Evolutionary conservation across 495 filamentous ascomycete genomes (phyloP).

Genomic region (Durotheca rogersii): DNA sequence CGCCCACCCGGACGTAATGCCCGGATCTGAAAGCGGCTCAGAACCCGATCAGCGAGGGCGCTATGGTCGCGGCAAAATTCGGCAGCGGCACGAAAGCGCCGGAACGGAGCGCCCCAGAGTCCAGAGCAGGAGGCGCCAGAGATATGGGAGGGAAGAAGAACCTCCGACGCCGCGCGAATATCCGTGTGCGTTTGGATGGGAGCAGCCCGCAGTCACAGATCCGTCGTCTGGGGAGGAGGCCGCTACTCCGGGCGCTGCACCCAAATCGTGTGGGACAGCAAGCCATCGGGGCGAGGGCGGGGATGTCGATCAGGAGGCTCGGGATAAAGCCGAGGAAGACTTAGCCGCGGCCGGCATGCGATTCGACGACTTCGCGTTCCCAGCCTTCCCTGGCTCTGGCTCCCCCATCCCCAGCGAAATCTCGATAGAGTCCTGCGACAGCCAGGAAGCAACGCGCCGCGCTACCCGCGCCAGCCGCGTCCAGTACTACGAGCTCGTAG

Average conservation of each 20-base stretch:
- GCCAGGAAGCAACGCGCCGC: conserved; percentile 2
- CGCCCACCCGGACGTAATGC: conserved; percentile 77
- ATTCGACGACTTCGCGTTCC: conserved; percentile 18
- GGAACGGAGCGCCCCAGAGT: conserved; percentile 73
- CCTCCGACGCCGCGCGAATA: not conserved
- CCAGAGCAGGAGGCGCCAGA: conserved; percentile 69
- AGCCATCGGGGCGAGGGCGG: conserved; percentile 3
- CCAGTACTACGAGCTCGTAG: conserved; percentile 9
- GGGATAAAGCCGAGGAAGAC: conserved; percentile 19
- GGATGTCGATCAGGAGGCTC: conserved; percentile 5
- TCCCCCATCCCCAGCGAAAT: conserved; percentile 24
- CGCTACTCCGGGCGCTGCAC: no score
- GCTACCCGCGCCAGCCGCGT: not conserved
- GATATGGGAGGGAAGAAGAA: conserved; percentile 60
- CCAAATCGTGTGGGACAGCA: no score
- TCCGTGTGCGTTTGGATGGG: not conserved
- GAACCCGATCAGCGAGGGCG: conserved; percentile 75
- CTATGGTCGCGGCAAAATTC: conserved; percentile 81
- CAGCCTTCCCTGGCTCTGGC: conserved; percentile 8
- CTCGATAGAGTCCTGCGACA: conserved; percentile 29
- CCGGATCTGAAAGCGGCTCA: conserved; percentile 66
- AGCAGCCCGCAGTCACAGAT: not conserved
- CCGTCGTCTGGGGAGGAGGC: conserved; percentile 4
- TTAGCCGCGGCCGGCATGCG: conserved; percentile 27
- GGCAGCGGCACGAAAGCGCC: conserved; percentile 80